phyloP scores from a whole-genome alignment of 1,284 basidiomycete genomes.

The Trichosporon ovoides region DNA sequence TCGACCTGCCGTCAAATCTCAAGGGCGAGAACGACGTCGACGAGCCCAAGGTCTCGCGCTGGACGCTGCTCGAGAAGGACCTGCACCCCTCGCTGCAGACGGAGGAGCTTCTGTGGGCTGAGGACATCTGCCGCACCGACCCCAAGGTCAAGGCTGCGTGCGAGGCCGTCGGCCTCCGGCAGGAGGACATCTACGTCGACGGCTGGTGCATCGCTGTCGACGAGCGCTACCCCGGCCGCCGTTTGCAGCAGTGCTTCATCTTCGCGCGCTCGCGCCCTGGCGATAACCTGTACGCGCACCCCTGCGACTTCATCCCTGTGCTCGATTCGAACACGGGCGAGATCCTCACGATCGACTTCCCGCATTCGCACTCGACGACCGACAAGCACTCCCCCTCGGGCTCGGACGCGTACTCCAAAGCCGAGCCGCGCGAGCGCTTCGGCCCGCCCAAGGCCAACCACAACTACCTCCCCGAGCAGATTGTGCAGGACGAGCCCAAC shows the following conservation, averaged over 20 bases:
- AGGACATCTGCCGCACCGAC: constrained; percentile 48
- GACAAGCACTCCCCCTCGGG: constrained; percentile 28
- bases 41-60: constrained; percentile 31
- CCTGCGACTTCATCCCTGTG: constrained; percentile 49
- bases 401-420: constrained; percentile 26
- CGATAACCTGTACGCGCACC: constrained; percentile 50
- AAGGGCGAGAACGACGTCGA: constrained; percentile 16
- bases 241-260: constrained; percentile 50
- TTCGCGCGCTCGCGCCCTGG: constrained; percentile 47
- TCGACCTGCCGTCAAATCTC: constrained; percentile 45
- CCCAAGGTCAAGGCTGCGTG: constrained; percentile 45
- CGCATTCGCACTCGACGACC: constrained; percentile 26
- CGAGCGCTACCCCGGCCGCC: constrained; percentile 46
- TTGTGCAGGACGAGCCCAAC: constrained; percentile 47
- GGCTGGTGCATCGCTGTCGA: constrained; percentile 52
- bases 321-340: constrained; percentile 42
- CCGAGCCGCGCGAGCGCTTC: constrained; percentile 41
- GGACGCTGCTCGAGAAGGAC: constrained; percentile 44
- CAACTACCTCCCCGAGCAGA: constrained; percentile 51
- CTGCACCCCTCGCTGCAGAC: constrained; percentile 50
- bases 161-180: constrained; percentile 48
- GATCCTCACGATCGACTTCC: constrained; percentile 49
- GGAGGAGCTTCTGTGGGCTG: constrained; percentile 51
- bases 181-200: constrained; percentile 47
- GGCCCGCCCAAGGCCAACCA: constrained; percentile 45